These are phyloP conservation scores for Euphorbia pulcherrima DNA, from an alignment of 345 rosid species.

Conservation along the genomic window DNA sequence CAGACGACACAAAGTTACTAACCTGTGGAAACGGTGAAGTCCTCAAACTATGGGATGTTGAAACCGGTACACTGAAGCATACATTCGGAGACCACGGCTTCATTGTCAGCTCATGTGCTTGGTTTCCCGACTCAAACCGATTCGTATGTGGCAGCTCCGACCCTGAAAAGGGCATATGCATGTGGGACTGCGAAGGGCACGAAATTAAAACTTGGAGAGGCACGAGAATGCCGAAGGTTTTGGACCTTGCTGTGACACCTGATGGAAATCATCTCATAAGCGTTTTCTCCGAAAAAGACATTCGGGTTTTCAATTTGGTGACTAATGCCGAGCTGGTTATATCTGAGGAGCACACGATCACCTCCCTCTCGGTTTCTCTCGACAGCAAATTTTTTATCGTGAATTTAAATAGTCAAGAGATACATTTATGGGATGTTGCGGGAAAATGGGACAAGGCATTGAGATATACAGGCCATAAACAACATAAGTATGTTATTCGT, in stretches of 20 bases:
- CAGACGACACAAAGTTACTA: constrained; percentile 68
- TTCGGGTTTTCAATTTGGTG: constrained; percentile 55
- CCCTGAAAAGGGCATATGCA: constrained; percentile 72
- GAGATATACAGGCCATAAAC: constrained; percentile 66
- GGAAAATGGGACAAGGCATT: constrained; percentile 57
- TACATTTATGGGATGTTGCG: constrained; percentile 86
- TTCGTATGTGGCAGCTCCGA: constrained; percentile 86
- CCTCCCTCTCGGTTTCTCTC: constrained; percentile 54
- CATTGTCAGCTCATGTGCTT: constrained; percentile 86
- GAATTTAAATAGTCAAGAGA: constrained; percentile 81
- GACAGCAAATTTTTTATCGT: constrained; percentile 71
- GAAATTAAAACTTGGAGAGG: constrained; percentile 87
- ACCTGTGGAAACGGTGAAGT: constrained; percentile 82
- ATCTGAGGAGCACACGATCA: constrained; percentile 62
- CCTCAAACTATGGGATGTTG: constrained; percentile 90
- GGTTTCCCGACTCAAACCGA: constrained; percentile 90
- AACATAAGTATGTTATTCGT: constrained; percentile 69
- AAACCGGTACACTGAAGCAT: constrained; percentile 76
- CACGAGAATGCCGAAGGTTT: constrained; percentile 67
- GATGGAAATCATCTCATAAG: constrained; percentile 73
- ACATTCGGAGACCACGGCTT: constrained; percentile 82
- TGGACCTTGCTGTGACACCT: constrained; percentile 76
- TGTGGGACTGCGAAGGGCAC: constrained; percentile 85
- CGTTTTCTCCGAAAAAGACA: constrained; percentile 54
- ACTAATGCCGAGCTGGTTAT: constrained; percentile 59